Evolutionary conservation across 2,329 filamentous ascomycete species (phyloP).

Genomic region (Coniochaeta hoffmannii): DNA sequence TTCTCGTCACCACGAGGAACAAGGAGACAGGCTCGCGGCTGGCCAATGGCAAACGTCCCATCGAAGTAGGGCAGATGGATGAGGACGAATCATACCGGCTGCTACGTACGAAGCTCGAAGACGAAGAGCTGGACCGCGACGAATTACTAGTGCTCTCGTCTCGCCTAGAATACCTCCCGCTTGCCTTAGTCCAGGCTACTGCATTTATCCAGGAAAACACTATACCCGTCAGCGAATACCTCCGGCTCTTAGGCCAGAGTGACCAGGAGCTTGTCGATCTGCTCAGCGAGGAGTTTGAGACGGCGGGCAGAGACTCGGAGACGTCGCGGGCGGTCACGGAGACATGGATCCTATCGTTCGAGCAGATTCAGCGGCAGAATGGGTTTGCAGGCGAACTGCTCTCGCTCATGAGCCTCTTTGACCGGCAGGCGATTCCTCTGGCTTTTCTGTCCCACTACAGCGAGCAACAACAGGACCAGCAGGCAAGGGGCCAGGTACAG

Average conservation of each 20-base stretch:
- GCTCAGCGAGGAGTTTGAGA: constrained; percentile 23
- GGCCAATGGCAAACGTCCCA: constrained; percentile 9
- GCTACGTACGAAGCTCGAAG: constrained; percentile 11
- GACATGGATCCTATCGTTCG: constrained; percentile 27
- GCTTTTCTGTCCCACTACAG: constrained; percentile 14
- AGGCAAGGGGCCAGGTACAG: neutral
- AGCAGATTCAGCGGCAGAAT: constrained; percentile 20
- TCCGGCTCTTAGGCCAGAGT: constrained; percentile 18
- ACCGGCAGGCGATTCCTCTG: constrained; percentile 21
- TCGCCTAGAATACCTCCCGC: constrained; percentile 21
- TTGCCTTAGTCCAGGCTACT: constrained; percentile 26
- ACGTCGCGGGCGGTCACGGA: constrained; percentile 17
- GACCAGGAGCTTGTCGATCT: constrained; percentile 13
- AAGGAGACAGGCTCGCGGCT: constrained; percentile 20
- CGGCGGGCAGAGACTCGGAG: constrained; percentile 18
- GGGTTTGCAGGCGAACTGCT: constrained; percentile 20
- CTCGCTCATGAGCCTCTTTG: constrained; percentile 23
- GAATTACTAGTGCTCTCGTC: constrained; percentile 14
- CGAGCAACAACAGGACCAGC: neutral
- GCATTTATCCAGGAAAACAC: constrained; percentile 25
- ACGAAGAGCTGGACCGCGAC: neutral
- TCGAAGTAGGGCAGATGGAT: constrained; percentile 22
- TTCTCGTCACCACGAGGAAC: constrained; percentile 27
- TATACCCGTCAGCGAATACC: constrained; percentile 16
- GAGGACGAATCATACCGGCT: constrained; percentile 17